These are phyloP conservation scores for Lunasporangiospora selenospora DNA, from an alignment of 192 early-diverging fungal species.

Conservation along the genomic window DNA sequence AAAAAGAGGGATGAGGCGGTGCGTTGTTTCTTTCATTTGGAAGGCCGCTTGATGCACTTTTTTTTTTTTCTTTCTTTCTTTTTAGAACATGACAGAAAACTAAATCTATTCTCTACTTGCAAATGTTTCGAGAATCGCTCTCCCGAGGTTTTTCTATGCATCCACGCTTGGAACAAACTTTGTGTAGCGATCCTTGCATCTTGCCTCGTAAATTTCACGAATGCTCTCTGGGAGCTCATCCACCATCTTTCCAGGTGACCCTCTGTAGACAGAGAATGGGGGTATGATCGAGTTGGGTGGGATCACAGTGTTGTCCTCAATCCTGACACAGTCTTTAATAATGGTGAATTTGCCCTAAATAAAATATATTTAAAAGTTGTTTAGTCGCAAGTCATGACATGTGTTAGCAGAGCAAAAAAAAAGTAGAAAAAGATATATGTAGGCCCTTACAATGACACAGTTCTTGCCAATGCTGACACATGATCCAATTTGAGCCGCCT, in stretches of 20 bases:
- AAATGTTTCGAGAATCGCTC: not conserved
- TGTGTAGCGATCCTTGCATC: constrained; percentile 77
- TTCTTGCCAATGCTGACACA: constrained; percentile 92
- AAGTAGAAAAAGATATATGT: too few species aligned
- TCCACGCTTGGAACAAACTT: constrained; percentile 68
- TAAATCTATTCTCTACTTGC: not conserved
- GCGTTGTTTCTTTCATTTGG: too few species aligned
- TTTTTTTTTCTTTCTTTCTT: not conserved
- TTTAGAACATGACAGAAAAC: not conserved
- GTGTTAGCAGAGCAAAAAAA: not conserved
- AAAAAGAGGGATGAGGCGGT: too few species aligned
- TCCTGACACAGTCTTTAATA: constrained; percentile 92
- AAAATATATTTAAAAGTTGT: constrained; percentile 8
- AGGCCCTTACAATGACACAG: constrained; percentile 93
- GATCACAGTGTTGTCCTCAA: constrained; percentile 91
- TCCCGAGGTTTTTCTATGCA: constrained; percentile 3
- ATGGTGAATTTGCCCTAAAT: constrained; percentile 89
- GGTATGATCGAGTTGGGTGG: constrained; percentile 92
- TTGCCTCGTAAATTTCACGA: constrained; percentile 79
- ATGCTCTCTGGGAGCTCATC: constrained; percentile 90
- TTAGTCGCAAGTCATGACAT: not conserved
- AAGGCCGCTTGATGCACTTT: not conserved
- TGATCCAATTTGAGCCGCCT: constrained; percentile 91
- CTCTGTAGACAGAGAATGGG: constrained; percentile 89
- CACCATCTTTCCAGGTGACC: constrained; percentile 79